Evolutionary conservation across 148 eudicot genomes (phyloP).

Genomic region (Vaccinium myrtillus): DNA sequence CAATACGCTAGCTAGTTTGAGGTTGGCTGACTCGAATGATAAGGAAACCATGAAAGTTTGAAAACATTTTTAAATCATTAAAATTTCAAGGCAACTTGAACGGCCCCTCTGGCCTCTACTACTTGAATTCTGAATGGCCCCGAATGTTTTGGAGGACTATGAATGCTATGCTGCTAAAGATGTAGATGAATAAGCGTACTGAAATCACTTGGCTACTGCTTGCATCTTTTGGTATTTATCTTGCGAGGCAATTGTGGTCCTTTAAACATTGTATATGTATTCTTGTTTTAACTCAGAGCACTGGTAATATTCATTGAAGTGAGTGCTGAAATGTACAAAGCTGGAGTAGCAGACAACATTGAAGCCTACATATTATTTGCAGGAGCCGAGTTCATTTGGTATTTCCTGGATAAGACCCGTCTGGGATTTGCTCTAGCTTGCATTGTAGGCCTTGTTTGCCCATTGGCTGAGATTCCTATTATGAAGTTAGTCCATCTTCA

Average conservation of each 20-base stretch:
- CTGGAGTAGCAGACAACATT: constrained; percentile 66
- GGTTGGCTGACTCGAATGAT: not conserved
- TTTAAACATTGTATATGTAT: not conserved
- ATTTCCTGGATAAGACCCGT: constrained; percentile 49
- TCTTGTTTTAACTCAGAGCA: constrained; percentile 40
- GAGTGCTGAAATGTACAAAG: constrained; percentile 78
- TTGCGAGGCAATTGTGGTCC: not conserved
- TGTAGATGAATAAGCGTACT: not conserved
- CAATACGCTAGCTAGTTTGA: not conserved
- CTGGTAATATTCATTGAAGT: constrained; percentile 59
- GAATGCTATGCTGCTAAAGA: not conserved
- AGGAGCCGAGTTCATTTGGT: constrained; percentile 70
- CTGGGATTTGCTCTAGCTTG: constrained; percentile 74
- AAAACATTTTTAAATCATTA: not conserved
- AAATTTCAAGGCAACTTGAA: constrained; percentile 3
- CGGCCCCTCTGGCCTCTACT: not conserved
- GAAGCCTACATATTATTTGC: constrained; percentile 82
- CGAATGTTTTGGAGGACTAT: not conserved
- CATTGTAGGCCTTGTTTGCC: constrained; percentile 66
- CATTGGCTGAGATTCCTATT: constrained; percentile 75
- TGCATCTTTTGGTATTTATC: not conserved
- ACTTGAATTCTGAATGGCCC: not conserved
- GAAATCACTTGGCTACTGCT: not conserved
- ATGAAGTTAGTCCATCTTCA: constrained; percentile 50
- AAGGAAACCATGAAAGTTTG: not conserved